Evolutionary conservation across 1,284 basidiomycete species (phyloP), one percentile per base, ranked within the genome.

Genomic region (Sanghuangporus sanghuang): DNA sequence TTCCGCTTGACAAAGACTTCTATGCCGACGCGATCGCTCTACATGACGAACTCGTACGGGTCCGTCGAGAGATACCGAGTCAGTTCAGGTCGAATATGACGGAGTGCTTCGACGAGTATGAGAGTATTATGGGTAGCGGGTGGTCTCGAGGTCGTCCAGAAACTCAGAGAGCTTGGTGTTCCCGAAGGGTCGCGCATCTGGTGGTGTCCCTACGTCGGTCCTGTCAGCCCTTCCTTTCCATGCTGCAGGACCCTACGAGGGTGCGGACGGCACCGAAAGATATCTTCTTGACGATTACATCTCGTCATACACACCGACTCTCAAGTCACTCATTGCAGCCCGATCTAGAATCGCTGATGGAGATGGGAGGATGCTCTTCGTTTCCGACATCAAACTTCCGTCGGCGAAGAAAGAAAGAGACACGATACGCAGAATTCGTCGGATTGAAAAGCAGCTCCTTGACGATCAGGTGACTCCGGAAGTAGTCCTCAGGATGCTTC

Each of bases 201-300:
- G 77, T 81, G 79, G 79, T 81, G 77, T n/a, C 59, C 77, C 77
- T 2, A 76, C 75, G 0, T 72, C 72, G 0, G 49, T 58, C 3
- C 67, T 80, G 35, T 67, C 73, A 14, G 68, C 68, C 12, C 63
- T 81, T 12, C 79, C 80, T 1, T 64, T 81, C 1, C 79, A 81
- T 53, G 46, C 18, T 48, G 60, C 40, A 64, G 63, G 3, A 40
- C 52, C 52, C 11, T 53, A 27, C 6, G 7, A 53, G 9, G 48
- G 21, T 49, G 14, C 36, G 32, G 52, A 35, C 6, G 27, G 32
- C 12, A 53, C 9, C 23, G 32, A 21, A n/a, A 53, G 56, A 0
- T 61, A 64, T 14, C 61, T 78, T 12, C 68, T 68, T 1, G 70
- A 77, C 14, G 9, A 68, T 9, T 77, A 72, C 52, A 53, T 78